phyloP scores from a whole-genome alignment of 1,139 yeast species.

The Saccharomycopsis crataegensis region DNA sequence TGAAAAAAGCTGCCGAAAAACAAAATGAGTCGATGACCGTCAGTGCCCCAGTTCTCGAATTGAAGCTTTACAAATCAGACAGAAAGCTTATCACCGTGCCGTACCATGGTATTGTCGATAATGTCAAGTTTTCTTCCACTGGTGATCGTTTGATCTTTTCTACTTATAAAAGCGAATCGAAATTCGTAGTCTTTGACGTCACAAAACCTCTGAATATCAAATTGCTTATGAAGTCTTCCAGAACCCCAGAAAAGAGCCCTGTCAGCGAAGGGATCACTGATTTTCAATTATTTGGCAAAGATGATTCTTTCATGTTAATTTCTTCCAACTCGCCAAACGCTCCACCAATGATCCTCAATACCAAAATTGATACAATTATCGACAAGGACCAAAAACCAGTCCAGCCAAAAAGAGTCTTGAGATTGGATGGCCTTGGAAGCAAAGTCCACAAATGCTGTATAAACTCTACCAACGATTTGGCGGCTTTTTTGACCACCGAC shows the following conservation, averaged over 20 bases:
- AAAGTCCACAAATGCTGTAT: conserved; percentile 65
- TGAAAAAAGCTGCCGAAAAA: conserved; percentile 1
- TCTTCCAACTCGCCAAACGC: conserved; percentile 53
- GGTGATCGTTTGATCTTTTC: conserved; percentile 52
- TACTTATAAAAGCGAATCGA: conserved; percentile 50
- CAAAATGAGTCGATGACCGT: not conserved
- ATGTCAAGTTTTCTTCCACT: conserved; percentile 63
- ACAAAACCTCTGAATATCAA: conserved; percentile 59
- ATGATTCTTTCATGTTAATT: conserved; percentile 47
- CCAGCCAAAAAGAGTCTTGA: conserved; percentile 47
- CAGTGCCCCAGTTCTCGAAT: conserved; percentile 9
- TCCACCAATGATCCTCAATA: conserved; percentile 54
- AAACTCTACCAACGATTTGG: conserved; percentile 83
- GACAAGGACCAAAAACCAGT: conserved; percentile 28
- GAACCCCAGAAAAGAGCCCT: conserved; percentile 50
- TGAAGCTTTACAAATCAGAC: conserved; percentile 33
- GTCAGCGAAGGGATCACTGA: conserved; percentile 87
- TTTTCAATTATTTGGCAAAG: conserved; percentile 55
- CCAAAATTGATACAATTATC: conserved; percentile 32
- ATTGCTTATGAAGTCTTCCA: conserved; percentile 54
- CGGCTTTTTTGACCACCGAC: conserved; percentile 70
- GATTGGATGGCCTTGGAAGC: conserved; percentile 72
- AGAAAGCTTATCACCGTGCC: conserved; percentile 77
- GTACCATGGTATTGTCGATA: conserved; percentile 73
- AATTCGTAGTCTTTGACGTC: conserved; percentile 71